Conservation (phyloP, 2,329 filamentous ascomycete species). For the Sporothrix protearum region DNA sequence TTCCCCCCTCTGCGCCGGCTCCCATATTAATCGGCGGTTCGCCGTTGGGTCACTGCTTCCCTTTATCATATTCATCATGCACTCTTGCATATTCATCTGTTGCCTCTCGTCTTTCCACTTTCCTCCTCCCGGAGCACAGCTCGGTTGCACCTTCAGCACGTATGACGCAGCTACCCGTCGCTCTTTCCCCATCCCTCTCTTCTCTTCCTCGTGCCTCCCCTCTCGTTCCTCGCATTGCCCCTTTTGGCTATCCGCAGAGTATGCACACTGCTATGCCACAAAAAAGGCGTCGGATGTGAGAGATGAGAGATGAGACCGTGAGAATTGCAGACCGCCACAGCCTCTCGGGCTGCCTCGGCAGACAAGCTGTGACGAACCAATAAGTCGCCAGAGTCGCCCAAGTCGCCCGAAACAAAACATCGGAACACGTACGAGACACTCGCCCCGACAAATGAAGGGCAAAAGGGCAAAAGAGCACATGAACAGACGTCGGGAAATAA, state of each 20-base stretch:
- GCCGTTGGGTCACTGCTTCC: background rate
- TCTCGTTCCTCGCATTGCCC: constrained; percentile 5
- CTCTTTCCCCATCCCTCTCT: background rate
- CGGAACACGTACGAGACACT: background rate
- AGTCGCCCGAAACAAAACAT: background rate
- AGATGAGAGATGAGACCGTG: constrained; percentile 4
- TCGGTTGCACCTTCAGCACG: background rate
- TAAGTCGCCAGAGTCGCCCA: constrained; percentile 6
- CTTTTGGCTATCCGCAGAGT: background rate
- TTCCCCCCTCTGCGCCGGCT: background rate
- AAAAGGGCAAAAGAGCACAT: background rate
- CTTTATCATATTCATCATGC: background rate
- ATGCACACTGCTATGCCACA: background rate
- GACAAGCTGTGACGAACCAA: background rate
- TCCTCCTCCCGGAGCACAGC: background rate
- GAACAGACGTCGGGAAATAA: constrained; percentile 1
- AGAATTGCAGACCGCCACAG: constrained; percentile 1
- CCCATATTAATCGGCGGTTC: constrained; percentile 3
- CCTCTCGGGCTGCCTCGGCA: background rate
- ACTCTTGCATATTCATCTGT: background rate
- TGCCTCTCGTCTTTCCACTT: background rate
- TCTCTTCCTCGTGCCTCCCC: background rate
- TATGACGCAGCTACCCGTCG: constrained; percentile 10
- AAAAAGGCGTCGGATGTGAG: constrained; percentile 1
- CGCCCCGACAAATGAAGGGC: background rate